Conservation (phyloP, 768 basidiomycete species). For the Russula vinacea region DNA sequence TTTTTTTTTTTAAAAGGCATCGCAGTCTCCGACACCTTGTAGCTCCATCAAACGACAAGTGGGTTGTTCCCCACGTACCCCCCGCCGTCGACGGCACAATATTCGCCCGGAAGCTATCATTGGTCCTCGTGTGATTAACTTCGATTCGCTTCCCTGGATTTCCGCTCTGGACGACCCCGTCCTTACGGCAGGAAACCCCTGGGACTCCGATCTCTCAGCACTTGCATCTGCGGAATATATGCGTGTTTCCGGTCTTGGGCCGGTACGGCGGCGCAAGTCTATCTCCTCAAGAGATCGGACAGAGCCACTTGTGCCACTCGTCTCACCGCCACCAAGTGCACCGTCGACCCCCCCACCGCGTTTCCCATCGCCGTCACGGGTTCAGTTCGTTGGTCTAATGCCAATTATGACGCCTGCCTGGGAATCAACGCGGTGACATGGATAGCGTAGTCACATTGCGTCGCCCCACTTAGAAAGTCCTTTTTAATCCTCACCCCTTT, state of each 20-base stretch:
- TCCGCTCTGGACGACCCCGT: slow-evolving; percentile 26
- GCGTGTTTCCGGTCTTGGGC: slow-evolving; percentile 20
- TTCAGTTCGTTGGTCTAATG: slow-evolving; percentile 29
- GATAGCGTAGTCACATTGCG: slow-evolving; percentile 4
- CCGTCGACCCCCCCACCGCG: slow-evolving; percentile 30
- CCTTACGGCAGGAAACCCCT: slow-evolving; percentile 22
- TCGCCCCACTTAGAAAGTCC: slow-evolving; percentile 17
- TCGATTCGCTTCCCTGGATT: slow-evolving; percentile 31
- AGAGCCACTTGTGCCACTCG: slow-evolving; percentile 16
- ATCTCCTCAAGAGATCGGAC: slow-evolving; percentile 21
- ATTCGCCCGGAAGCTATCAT: slow-evolving; percentile 20
- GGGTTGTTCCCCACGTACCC: slow-evolving; percentile 26
- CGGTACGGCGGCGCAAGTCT: slow-evolving; percentile 29
- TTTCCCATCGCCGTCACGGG: slow-evolving; percentile 25
- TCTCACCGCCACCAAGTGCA: slow-evolving; percentile 6
- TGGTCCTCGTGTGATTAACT: slow-evolving; percentile 19
- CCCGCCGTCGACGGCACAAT: slow-evolving; percentile 29
- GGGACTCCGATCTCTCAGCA: slow-evolving; percentile 30
- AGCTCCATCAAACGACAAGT: slow-evolving; percentile 28
- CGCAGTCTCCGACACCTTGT: slow-evolving; percentile 30
- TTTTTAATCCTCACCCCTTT: slow-evolving; percentile 23
- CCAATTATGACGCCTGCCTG: slow-evolving; percentile 28
- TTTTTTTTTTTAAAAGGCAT: slow-evolving; percentile 15
- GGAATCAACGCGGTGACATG: slow-evolving; percentile 12
- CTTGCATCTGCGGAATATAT: slow-evolving; percentile 24